A percentile compares a stretch with the other conserved stretches of the same genome.
These are phyloP conservation scores for Striga hermonthica DNA, from an alignment of 305 asterid genomes.

Conservation along the genomic window DNA sequence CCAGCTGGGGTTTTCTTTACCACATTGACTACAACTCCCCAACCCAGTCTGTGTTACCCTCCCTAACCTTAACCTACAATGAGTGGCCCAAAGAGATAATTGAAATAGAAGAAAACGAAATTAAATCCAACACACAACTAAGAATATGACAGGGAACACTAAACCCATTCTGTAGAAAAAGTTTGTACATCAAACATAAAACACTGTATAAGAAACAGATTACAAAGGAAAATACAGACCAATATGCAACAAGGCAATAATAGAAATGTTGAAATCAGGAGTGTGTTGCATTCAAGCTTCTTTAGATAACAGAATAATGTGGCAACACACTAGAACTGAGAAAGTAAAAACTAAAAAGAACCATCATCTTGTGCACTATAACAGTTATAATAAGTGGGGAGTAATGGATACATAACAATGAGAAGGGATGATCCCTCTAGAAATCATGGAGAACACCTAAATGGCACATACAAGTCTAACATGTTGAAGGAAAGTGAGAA, in stretches of 20 bases:
- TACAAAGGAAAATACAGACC: too few species aligned
- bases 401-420: too few species aligned
- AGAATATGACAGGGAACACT: slow-evolving; percentile 12
- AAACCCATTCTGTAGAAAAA: not conserved
- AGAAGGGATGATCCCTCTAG: too few species aligned
- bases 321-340: not conserved
- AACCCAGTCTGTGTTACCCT: slow-evolving; percentile 97
- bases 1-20: slow-evolving; percentile 62
- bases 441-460: slow-evolving; percentile 16
- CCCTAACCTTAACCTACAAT: slow-evolving; percentile 81
- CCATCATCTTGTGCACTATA: too few species aligned
- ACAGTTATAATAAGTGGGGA: too few species aligned
- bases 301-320: slow-evolving; percentile 22
- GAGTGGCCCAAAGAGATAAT: slow-evolving; percentile 27
- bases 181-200: too few species aligned
- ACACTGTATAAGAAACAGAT: too few species aligned
- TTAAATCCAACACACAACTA: not conserved
- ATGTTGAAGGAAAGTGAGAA: slow-evolving; percentile 81
- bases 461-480: slow-evolving; percentile 82
- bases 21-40: slow-evolving; percentile 98
- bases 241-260: too few species aligned
- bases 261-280: too few species aligned
- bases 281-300: slow-evolving; percentile 10
- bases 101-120: slow-evolving; percentile 15
- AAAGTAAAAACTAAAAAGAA: too few species aligned